Evolutionary conservation across 2,329 filamentous ascomycete genomes (phyloP), one percentile per base, ranked within the genome.

Genomic region (Thielaviopsis euricoi): DNA sequence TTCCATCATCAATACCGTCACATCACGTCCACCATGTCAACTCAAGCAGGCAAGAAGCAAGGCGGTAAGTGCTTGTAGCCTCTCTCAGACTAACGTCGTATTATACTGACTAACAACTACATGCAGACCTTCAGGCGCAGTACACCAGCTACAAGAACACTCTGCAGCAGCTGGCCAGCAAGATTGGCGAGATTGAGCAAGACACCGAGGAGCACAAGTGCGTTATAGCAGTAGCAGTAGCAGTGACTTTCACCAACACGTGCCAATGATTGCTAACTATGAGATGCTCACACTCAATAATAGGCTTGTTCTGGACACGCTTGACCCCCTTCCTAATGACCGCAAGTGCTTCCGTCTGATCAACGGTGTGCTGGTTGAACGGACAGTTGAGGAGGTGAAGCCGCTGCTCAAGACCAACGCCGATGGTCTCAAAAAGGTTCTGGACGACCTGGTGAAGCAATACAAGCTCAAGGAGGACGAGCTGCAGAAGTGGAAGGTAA

Each of bases 291-390:
- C n/a, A n/a, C n/a, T 10, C 29, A 56, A 26, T 51, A 13, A 62
- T 64, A 97, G 93, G 71, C 86, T 97, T 63, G 93, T 98, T 37
- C 80, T 97, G 55, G 91, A 97, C 68, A 97, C 91, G 3, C 74
- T 98, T 62, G 80, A 85, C 60, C 90, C 90, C 52, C 79, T 97
- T 23, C 78, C 87, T 0, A 79, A 77, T 62, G 86, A 95, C 64
- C 87, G 93, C 66, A 98, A 96, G 75, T 97, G 91, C 73, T 98
- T 97, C 74, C 90, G 93, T 65, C 89, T 98, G 81, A 94, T 98
- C 70, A 97, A 98, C 70, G 93, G 93, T 52, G 90, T 97, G 23
- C 75, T 98, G 60, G 88, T 95, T 57, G 93, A 98, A 75, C 81
- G 90, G 64, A 97, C 91, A 17, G 88, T 98, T 64, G 79, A 89